Base-by-base conservation (phyloP, 257 asterid species). In the Pogostemon cablin region DNA sequence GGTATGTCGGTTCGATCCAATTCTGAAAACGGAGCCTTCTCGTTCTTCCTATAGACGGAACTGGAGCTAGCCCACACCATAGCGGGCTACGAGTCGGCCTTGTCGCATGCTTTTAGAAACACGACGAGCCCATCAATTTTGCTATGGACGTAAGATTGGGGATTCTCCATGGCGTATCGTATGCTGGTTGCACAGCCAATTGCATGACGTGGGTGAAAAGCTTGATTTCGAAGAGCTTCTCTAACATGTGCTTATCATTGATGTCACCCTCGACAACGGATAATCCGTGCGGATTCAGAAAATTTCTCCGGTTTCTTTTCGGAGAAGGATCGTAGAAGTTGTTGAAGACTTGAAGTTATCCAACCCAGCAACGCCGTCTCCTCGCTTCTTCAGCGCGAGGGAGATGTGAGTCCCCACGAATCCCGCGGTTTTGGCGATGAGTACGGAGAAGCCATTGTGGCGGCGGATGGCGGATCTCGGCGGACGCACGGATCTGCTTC, bases 371-470 rank as follows among this genome's bases (percentile, higher is more conserved):
- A 91, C 95, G 68, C 97, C 97, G 72, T 91, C 97, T 0, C 97
- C 97, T 20, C 97, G 85, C 42, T 91, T 91, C 34, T 85, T 91
- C 15, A 91, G 46, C 0, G 92, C 90, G 48, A 88, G 80, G 9
- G 95, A 85, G 1, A 88, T 95, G 73, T 91, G 97, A 39, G 79
- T 71, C 0, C 97, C 97, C 34, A 91, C 96, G 81, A 91, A 91
- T 0, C 97, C 97, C 39, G 95, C 96, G 15, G 97, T 95, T 54
- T 96, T 96, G 69, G 97, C 89, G 60, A 91, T 95, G 15, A 91
- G 85, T 1, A 87, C 91, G 71, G 90, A 65, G 25, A 77, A 17
- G 3, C 97, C 97, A 55, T 80, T 79, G 3, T 69, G 64, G 35
- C 96, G 15, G 15, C 15, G 15, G 15, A 15, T 15, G 91, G 73